Evolutionary conservation across 768 basidiomycete genomes (phyloP).

Genomic region (Albatrellus ellisii): DNA sequence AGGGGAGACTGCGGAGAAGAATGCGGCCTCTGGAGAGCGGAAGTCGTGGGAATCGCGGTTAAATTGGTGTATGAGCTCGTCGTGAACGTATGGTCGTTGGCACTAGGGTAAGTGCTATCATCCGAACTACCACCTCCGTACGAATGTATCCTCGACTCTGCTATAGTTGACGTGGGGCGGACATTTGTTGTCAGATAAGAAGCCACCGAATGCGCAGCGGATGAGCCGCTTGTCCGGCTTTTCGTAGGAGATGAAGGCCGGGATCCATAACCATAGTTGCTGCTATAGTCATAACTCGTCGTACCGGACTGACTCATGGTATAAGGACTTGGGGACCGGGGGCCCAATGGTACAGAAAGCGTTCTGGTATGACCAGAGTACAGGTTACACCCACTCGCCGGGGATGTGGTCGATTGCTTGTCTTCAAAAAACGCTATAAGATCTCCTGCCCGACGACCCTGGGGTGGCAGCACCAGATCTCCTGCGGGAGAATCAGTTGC

Average conservation of each 20-base stretch:
- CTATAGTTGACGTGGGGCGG: no score
- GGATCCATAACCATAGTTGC: slow-evolving; percentile 22
- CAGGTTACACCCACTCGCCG: slow-evolving; percentile 17
- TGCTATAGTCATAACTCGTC: slow-evolving; percentile 23
- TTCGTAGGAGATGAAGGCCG: slow-evolving; percentile 37
- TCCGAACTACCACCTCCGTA: slow-evolving; percentile 20
- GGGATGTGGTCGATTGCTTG: slow-evolving; percentile 25
- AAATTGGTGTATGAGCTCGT: slow-evolving; percentile 20
- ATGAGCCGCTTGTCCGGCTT: slow-evolving; percentile 23
- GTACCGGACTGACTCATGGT: slow-evolving; percentile 24
- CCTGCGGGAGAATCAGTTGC: slow-evolving; percentile 38
- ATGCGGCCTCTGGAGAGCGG: slow-evolving; percentile 49
- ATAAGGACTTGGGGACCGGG: slow-evolving; percentile 26
- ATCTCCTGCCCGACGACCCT: slow-evolving; percentile 44
- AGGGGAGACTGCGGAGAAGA: slow-evolving; percentile 56
- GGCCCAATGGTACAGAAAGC: slow-evolving; percentile 30
- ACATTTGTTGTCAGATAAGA: slow-evolving; percentile 35
- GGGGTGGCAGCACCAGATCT: slow-evolving; percentile 21
- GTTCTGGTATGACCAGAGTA: slow-evolving; percentile 36
- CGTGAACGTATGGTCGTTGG: slow-evolving; percentile 30
- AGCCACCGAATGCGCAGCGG: slow-evolving; percentile 14
- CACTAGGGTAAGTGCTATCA: slow-evolving; percentile 19
- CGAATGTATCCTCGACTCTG: no score
- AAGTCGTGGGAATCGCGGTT: slow-evolving; percentile 26
- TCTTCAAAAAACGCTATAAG: slow-evolving; percentile 68